phyloP scores from a whole-genome alignment of 2,329 filamentous ascomycete species.

The Stylonectria norvegica region DNA sequence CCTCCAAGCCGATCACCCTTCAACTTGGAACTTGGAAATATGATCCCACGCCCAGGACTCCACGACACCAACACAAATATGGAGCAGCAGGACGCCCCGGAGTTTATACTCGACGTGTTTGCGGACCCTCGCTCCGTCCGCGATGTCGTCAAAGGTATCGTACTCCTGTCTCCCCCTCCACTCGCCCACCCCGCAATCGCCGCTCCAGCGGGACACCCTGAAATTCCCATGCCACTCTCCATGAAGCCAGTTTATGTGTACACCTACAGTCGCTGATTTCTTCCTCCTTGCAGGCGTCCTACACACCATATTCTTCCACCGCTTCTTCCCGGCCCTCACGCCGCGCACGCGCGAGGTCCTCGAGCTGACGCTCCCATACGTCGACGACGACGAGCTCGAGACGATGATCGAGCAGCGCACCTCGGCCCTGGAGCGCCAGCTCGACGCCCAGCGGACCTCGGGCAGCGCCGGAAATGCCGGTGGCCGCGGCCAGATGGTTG shows the following conservation, averaged over 20 bases:
- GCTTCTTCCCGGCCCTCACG: slow-evolving; percentile 84
- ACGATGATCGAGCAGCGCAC: slow-evolving; percentile 90
- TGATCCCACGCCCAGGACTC: too few relatives aligned
- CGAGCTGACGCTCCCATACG: slow-evolving; percentile 83
- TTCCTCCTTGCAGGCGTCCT: slow-evolving; percentile 63
- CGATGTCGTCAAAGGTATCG: slow-evolving; percentile 89
- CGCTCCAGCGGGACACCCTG: slow-evolving; percentile 6
- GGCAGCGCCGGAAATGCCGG: slow-evolving; percentile 41
- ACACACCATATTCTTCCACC: slow-evolving; percentile 98
- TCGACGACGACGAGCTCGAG: slow-evolving; percentile 87
- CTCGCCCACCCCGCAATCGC: slow-evolving; percentile 18
- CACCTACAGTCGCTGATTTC: not conserved
- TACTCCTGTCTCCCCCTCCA: slow-evolving; percentile 15
- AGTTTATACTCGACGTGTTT: slow-evolving; percentile 92
- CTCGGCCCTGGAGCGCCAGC: slow-evolving; percentile 72
- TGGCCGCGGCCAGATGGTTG: slow-evolving; percentile 72
- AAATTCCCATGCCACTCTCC: not conserved
- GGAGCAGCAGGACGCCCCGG: slow-evolving; percentile 61
- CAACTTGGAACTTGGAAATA: too few relatives aligned
- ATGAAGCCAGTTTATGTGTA: too few relatives aligned
- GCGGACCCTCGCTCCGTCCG: slow-evolving; percentile 85
- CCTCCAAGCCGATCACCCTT: too few relatives aligned
- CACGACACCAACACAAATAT: slow-evolving; percentile 31
- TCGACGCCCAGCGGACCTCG: slow-evolving; percentile 56
- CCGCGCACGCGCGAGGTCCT: slow-evolving; percentile 85